A percentile compares a stretch with the other conserved stretches of the same genome.
Evolutionary conservation across 371 early-diverging fungal species (phyloP).

Genomic region (Haplosporangium sp.): DNA sequence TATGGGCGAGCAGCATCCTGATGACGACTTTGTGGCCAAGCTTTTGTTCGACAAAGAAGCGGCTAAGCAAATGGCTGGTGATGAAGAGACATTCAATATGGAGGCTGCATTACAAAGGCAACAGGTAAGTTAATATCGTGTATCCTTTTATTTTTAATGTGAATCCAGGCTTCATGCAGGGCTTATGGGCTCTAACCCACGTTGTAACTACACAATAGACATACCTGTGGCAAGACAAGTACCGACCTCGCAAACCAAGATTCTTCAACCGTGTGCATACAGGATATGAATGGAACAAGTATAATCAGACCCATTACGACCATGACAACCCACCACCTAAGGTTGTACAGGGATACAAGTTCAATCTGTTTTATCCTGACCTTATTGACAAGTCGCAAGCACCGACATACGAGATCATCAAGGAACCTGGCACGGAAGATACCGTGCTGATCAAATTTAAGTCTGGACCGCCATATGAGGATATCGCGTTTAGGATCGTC

Average conservation of each 20-base stretch:
- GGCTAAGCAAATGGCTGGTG: constrained; percentile 80
- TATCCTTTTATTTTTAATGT: constrained; percentile 1
- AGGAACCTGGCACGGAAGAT: constrained; percentile 78
- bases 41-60: constrained; percentile 74
- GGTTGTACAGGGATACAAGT: constrained; percentile 96
- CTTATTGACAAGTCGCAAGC: constrained; percentile 89
- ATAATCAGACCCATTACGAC: constrained; percentile 97
- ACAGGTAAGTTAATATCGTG: constrained; percentile 49
- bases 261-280: constrained; percentile 96
- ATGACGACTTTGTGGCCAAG: constrained; percentile 52
- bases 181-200: background rate
- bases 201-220: constrained; percentile 46
- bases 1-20: constrained; percentile 48
- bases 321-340: constrained; percentile 97
- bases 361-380: constrained; percentile 97
- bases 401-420: constrained; percentile 88
- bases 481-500: constrained; percentile 94
- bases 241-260: constrained; percentile 93
- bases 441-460: constrained; percentile 89
- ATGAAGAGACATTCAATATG: constrained; percentile 84
- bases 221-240: constrained; percentile 92
- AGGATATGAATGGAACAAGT: constrained; percentile 99
- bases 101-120: constrained; percentile 74
- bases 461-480: constrained; percentile 96
- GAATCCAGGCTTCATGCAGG: background rate